Evolutionary conservation across 192 early-diverging fungal species (phyloP).

Genomic region (Gigaspora rosea): DNA sequence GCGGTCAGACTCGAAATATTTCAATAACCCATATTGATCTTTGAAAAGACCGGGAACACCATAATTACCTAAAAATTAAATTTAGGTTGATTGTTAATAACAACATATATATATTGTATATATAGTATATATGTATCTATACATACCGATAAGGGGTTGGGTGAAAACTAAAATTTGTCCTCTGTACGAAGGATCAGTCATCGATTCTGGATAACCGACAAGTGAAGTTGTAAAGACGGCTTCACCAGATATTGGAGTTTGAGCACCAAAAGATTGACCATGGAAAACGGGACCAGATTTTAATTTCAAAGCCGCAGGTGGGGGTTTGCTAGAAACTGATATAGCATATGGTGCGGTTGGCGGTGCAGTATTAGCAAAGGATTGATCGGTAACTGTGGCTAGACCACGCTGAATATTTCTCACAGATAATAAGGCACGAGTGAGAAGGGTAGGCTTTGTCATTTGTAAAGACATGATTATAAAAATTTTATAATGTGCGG

Average conservation of each 20-base stretch:
- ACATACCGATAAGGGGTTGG: constrained; percentile 84
- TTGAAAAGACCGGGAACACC: constrained; percentile 77
- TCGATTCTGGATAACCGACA: constrained; percentile 95
- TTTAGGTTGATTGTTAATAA: too few relatives aligned
- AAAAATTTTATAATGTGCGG: background rate
- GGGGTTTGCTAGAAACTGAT: constrained; percentile 37
- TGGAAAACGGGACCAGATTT: constrained; percentile 80
- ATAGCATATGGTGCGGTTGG: constrained; percentile 34
- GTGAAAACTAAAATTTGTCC: constrained; percentile 97
- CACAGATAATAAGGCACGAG: constrained; percentile 6
- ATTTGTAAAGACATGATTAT: background rate
- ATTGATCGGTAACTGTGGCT: constrained; percentile 58
- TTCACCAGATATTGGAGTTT: constrained; percentile 75
- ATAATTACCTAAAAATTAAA: constrained; percentile 64
- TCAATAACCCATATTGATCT: constrained; percentile 80
- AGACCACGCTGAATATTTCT: constrained; percentile 34
- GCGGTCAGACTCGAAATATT: constrained; percentile 83
- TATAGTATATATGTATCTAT: too few relatives aligned
- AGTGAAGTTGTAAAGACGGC: constrained; percentile 94
- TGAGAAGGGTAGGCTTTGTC: background rate
- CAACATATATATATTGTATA: background rate
- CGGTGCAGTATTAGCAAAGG: constrained; percentile 42
- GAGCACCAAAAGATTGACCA: constrained; percentile 86
- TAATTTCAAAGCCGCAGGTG: constrained; percentile 73
- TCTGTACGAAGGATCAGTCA: constrained; percentile 97